Percentiles rank a stretch among this genome's conserved stretches.
Conservation (phyloP, 495 filamentous ascomycete species). For the Saxophila tyrrhenica region DNA sequence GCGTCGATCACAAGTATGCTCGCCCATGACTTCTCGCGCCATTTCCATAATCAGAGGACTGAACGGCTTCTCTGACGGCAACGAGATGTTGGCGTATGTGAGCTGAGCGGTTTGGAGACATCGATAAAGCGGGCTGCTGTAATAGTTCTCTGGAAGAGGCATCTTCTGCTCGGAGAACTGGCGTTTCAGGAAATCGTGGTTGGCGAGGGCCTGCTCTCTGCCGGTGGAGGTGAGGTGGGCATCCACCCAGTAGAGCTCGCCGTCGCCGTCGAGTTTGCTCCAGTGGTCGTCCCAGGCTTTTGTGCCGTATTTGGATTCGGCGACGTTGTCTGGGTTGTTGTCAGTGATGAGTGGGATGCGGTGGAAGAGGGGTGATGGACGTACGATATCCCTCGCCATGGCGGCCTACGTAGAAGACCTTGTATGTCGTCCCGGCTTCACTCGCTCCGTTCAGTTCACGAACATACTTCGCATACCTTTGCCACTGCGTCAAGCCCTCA, state of each 20-base stretch:
- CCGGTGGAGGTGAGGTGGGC: conserved; percentile 24
- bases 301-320: conserved; percentile 28
- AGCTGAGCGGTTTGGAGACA: conserved; percentile 27
- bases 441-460: conserved; percentile 13
- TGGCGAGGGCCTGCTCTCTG: conserved; percentile 22
- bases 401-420: conserved; percentile 27
- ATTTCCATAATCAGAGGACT: conserved; percentile 26
- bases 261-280: conserved; percentile 28
- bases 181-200: conserved; percentile 15
- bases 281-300: conserved; percentile 29
- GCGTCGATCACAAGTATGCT: conserved; percentile 21
- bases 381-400: conserved; percentile 30
- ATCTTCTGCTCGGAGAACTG: conserved; percentile 18
- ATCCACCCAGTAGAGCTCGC: conserved; percentile 24
- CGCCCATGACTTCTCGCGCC: conserved; percentile 21
- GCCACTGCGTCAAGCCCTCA: conserved; percentile 25
- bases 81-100: conserved; percentile 16
- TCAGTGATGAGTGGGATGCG: neutral
- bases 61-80: conserved; percentile 15
- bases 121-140: conserved; percentile 24
- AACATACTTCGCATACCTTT: conserved; percentile 22
- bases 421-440: conserved; percentile 15
- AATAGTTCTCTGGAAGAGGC: conserved; percentile 24
- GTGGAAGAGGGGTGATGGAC: neutral
- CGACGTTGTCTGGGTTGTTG: conserved; percentile 22